Percentiles rank a stretch among this genome's conserved stretches.
Conservation (phyloP, 176 grass and related monocot species). For the Miscanthus lutarioriparius region DNA sequence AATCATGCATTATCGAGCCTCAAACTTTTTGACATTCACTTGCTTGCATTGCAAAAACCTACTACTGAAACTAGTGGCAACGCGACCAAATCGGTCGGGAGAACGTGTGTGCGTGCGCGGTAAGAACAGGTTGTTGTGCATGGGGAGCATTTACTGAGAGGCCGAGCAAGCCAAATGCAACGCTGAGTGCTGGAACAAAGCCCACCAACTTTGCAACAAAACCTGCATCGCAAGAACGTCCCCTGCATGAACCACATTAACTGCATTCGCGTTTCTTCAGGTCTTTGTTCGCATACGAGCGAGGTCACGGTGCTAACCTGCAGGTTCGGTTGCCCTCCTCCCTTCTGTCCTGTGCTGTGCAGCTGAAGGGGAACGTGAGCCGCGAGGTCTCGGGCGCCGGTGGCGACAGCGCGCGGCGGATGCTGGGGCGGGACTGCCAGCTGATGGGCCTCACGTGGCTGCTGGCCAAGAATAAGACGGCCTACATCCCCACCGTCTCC, state of each 20-base stretch:
- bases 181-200: background rate
- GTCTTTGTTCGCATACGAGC: background rate
- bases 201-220: conserved; percentile 36
- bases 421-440: conserved; percentile 97
- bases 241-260: conserved; percentile 43
- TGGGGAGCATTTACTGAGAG: conserved; percentile 51
- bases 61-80: background rate
- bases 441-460: conserved; percentile 99
- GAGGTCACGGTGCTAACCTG: background rate
- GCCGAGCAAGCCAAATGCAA: background rate
- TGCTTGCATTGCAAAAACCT: background rate
- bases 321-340: background rate
- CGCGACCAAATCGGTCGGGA: background rate
- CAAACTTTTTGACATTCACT: background rate
- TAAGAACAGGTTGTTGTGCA: conserved; percentile 37
- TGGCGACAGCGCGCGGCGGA: conserved; percentile 65
- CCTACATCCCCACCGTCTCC: conserved; percentile 94
- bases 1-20: no score
- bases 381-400: conserved; percentile 33
- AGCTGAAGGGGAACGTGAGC: conserved; percentile 68
- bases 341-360: background rate
- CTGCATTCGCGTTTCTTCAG: conserved; percentile 30
- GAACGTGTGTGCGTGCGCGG: background rate
- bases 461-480: conserved; percentile 86
- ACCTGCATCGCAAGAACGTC: conserved; percentile 28